phyloP scores from a whole-genome alignment of 768 basidiomycete species.

The Omphalotus guepiniiformis region DNA sequence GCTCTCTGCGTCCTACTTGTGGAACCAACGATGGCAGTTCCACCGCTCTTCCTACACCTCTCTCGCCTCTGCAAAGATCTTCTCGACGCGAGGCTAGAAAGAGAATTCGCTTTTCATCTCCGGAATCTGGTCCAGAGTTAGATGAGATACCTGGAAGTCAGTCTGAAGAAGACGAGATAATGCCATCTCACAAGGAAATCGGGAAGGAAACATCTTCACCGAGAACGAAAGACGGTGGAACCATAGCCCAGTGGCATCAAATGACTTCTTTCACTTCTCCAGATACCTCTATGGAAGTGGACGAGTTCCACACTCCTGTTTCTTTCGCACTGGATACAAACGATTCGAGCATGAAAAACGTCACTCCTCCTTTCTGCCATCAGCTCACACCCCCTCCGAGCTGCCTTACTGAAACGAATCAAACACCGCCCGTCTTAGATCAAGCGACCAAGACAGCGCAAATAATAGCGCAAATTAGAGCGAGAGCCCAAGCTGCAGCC shows the following conservation, averaged over 20 bases:
- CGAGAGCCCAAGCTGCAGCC: slow-evolving; percentile 46
- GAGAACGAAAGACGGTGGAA: background rate
- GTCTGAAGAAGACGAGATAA: slow-evolving; percentile 60
- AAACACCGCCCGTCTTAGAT: slow-evolving; percentile 10
- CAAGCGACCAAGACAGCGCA: slow-evolving; percentile 43
- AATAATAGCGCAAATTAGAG: slow-evolving; percentile 63
- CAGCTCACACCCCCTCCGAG: slow-evolving; percentile 12
- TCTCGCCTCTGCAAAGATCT: slow-evolving; percentile 12
- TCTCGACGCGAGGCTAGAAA: slow-evolving; percentile 21
- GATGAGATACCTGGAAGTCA: slow-evolving; percentile 59
- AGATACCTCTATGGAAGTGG: slow-evolving; percentile 13
- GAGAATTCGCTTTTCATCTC: slow-evolving; percentile 34
- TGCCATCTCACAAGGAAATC: slow-evolving; percentile 13
- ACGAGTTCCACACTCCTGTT: background rate
- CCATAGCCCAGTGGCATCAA: slow-evolving; percentile 7
- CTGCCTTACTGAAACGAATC: background rate
- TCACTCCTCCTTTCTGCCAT: slow-evolving; percentile 2
- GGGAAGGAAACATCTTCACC: background rate
- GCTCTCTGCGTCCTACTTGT: slow-evolving; percentile 16
- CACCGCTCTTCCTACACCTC: slow-evolving; percentile 11
- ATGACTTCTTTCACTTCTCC: slow-evolving; percentile 13
- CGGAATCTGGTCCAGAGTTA: slow-evolving; percentile 17
- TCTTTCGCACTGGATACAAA: background rate
- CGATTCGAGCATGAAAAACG: background rate
- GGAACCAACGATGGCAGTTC: slow-evolving; percentile 16